These are phyloP conservation scores for Perkinsus chesapeaki DNA, from an alignment of 169 alveolate genomes.

Conservation along the genomic window DNA sequence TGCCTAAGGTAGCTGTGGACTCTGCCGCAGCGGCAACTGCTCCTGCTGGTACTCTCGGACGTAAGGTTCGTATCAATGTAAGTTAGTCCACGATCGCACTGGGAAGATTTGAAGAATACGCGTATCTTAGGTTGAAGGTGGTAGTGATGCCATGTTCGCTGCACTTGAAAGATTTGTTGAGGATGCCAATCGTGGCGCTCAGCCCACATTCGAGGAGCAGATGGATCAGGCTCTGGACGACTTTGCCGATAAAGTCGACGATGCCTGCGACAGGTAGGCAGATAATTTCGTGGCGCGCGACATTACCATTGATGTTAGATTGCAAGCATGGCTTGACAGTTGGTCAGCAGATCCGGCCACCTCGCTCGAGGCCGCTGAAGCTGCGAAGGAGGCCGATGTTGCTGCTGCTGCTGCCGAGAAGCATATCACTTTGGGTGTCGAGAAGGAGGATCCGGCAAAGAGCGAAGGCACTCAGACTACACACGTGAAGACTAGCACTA, in stretches of 20 bases:
- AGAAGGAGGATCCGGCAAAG: background rate
- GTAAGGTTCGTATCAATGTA: background rate
- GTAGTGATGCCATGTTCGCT: too few species aligned
- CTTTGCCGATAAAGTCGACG: background rate
- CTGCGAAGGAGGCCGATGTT: background rate
- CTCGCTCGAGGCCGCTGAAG: background rate
- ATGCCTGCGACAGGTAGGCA: background rate
- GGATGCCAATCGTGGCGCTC: background rate
- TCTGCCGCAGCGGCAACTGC: background rate
- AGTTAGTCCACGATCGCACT: background rate
- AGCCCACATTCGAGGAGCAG: background rate
- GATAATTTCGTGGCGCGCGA: background rate
- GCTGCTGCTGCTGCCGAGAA: background rate
- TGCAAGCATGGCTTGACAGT: background rate
- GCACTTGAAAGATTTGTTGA: background rate
- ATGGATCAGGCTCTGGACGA: background rate
- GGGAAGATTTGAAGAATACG: background rate
- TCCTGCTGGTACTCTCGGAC: background rate
- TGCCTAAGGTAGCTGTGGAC: background rate
- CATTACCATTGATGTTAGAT: background rate
- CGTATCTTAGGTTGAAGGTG: background rate
- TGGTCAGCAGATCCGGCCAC: background rate
- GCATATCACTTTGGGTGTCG: background rate
- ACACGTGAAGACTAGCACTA: background rate
- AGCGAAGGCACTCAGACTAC: background rate